Conservation (phyloP, 2,329 filamentous ascomycete species). For the Colletotrichum sp. region DNA sequence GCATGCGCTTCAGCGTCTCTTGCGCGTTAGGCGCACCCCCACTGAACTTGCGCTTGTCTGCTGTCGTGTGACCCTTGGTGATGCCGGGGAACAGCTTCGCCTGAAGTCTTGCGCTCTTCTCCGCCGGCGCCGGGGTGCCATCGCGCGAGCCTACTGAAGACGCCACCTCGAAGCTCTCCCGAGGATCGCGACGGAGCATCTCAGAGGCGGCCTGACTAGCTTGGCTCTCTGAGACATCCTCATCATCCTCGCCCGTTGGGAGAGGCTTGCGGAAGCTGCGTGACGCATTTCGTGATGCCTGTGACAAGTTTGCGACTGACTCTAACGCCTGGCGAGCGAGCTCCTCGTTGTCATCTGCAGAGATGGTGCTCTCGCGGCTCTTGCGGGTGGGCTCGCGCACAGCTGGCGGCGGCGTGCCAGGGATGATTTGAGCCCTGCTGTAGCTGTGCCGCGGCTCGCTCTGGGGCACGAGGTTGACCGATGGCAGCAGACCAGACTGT, state of each 20-base stretch:
- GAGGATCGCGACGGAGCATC: conserved; percentile 69
- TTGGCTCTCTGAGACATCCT: conserved; percentile 74
- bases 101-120: conserved; percentile 53
- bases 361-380: conserved; percentile 87
- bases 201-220: conserved; percentile 79
- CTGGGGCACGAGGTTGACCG: conserved; percentile 65
- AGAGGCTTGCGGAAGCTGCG: conserved; percentile 15
- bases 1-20: conserved; percentile 50
- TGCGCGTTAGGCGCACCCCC: conserved; percentile 33
- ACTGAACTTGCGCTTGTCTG: conserved; percentile 58
- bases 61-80: conserved; percentile 39
- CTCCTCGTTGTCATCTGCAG: conserved; percentile 66
- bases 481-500: conserved; percentile 61
- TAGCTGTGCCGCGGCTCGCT: conserved; percentile 60
- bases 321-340: conserved; percentile 59
- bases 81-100: conserved; percentile 55
- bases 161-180: conserved; percentile 57
- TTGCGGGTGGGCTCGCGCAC: conserved; percentile 62
- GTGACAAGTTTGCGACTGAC: conserved; percentile 53
- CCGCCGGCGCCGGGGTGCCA: conserved; percentile 46
- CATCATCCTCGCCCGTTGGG: conserved; percentile 45
- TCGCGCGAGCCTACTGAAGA: conserved; percentile 48
- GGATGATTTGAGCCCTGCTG: conserved; percentile 40
- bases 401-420: conserved; percentile 43
- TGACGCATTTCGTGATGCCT: conserved; percentile 27